These are phyloP conservation scores for Botryotinia narcissicola DNA, from an alignment of 2,329 filamentous ascomycete genomes.

Conservation along the genomic window DNA sequence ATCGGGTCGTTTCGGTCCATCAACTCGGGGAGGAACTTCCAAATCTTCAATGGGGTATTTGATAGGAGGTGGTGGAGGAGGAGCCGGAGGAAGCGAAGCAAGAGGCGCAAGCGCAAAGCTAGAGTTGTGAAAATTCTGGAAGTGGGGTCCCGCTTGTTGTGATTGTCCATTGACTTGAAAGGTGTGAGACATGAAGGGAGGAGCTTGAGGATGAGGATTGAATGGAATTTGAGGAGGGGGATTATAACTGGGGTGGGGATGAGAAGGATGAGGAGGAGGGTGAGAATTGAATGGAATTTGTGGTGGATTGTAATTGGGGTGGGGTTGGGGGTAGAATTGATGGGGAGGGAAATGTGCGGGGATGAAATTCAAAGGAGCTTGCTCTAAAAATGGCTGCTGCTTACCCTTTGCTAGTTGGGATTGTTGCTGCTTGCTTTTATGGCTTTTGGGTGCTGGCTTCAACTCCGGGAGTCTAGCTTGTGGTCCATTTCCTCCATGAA, in stretches of 20 bases:
- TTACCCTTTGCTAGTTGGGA: constrained; percentile 42
- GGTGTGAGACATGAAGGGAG: constrained; percentile 36
- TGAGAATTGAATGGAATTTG: constrained; percentile 30
- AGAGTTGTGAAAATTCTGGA: constrained; percentile 44
- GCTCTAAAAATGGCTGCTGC: constrained; percentile 39
- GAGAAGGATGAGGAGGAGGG: constrained; percentile 24
- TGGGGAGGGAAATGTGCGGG: constrained; percentile 24
- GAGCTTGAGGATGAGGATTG: constrained; percentile 24
- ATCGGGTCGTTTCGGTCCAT: constrained; percentile 64
- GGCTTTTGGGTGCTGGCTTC: constrained; percentile 69
- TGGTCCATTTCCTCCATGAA: constrained; percentile 40
- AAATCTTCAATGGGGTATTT: constrained; percentile 97
- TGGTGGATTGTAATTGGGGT: constrained; percentile 9
- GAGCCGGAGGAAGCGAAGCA: constrained; percentile 49
- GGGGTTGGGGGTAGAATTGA: constrained; percentile 28
- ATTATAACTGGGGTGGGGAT: constrained; percentile 16
- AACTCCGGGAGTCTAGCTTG: constrained; percentile 66
- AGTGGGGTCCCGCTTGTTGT: constrained; percentile 35
- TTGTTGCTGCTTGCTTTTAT: constrained; percentile 59
- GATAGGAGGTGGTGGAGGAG: constrained; percentile 69
- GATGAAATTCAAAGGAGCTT: constrained; percentile 31
- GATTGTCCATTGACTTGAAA: constrained; percentile 39
- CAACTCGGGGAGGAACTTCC: constrained; percentile 66
- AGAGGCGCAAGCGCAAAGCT: constrained; percentile 48
- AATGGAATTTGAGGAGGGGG: constrained; percentile 29